These are phyloP conservation scores for Oryza australiensis DNA, from an alignment of 176 grass and related monocot species.

Conservation along the genomic window DNA sequence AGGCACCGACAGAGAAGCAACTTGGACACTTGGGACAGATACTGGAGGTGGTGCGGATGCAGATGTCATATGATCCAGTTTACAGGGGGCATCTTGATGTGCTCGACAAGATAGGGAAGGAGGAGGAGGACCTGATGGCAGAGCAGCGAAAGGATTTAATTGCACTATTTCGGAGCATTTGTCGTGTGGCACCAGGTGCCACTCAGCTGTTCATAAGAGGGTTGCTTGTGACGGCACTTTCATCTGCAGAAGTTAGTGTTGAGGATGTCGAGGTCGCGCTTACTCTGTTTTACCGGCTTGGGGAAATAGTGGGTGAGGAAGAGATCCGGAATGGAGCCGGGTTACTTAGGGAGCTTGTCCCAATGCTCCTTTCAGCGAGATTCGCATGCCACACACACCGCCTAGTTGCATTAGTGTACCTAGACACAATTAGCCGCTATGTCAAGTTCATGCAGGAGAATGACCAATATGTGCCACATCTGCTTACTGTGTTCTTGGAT, in stretches of 20 bases:
- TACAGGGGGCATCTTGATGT: conserved; percentile 82
- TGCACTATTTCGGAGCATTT: conserved; percentile 76
- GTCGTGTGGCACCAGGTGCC: conserved; percentile 73
- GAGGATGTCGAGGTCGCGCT: conserved; percentile 84
- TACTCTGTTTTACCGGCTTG: conserved; percentile 74
- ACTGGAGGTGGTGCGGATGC: conserved; percentile 68
- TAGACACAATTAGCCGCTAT: conserved; percentile 80
- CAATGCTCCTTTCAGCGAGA: conserved; percentile 77
- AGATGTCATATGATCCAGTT: conserved; percentile 73
- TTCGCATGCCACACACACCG: conserved; percentile 83
- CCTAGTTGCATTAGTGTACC: conserved; percentile 81
- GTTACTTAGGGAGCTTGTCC: conserved; percentile 67
- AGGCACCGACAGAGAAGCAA: conserved; percentile 77
- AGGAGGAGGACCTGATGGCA: conserved; percentile 83
- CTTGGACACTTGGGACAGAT: conserved; percentile 62
- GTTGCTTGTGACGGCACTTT: conserved; percentile 58
- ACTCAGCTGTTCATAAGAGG: conserved; percentile 77
- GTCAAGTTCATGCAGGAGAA: conserved; percentile 94
- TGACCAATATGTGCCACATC: conserved; percentile 66
- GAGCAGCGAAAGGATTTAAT: conserved; percentile 87
- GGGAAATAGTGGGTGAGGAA: conserved; percentile 75
- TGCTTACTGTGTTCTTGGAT: conserved; percentile 82
- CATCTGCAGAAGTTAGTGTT: conserved; percentile 66
- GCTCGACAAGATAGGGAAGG: conserved; percentile 86
- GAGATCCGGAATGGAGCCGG: conserved; percentile 67